A percentile compares a stretch with the other conserved stretches of the same genome.
These are phyloP conservation scores for Neostapfia colusana DNA, from an alignment of 176 grass and related monocot genomes.

Conservation along the genomic window DNA sequence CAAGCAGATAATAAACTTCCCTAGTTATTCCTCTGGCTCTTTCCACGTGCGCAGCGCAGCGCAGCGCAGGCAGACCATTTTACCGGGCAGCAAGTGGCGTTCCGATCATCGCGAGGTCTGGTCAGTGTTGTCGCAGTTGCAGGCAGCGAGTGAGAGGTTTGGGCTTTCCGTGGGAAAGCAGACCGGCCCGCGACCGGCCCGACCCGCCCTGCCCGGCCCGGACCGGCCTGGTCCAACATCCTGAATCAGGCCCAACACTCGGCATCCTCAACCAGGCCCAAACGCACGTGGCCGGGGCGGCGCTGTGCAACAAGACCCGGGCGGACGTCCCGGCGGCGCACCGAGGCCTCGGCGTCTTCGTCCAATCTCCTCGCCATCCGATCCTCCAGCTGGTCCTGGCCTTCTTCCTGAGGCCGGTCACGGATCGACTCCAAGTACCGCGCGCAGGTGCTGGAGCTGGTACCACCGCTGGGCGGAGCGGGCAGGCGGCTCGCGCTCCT, in stretches of 20 bases:
- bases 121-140: too few species aligned
- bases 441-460: slow-evolving; percentile 88
- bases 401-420: slow-evolving; percentile 60
- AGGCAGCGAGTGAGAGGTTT: too few species aligned
- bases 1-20: too few species aligned
- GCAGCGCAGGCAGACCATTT: not conserved
- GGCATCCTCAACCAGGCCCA: not conserved
- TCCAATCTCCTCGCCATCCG: slow-evolving; percentile 77
- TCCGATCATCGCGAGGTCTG: too few species aligned
- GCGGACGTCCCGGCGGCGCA: slow-evolving; percentile 72
- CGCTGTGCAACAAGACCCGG: slow-evolving; percentile 77
- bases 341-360: slow-evolving; percentile 86
- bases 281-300: slow-evolving; percentile 60
- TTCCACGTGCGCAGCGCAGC: not conserved
- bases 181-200: too few species aligned
- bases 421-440: slow-evolving; percentile 78
- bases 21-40: not conserved
- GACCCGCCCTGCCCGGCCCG: not conserved
- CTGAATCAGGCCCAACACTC: not conserved
- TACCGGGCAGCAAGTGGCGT: not conserved
- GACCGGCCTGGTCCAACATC: too few species aligned
- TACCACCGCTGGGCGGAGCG: slow-evolving; percentile 76
- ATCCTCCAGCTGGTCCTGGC: slow-evolving; percentile 91
- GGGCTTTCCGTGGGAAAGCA: not conserved
- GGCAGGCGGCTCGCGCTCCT: slow-evolving; percentile 78